These are phyloP conservation scores for Knufia petricola DNA, from an alignment of 2,329 filamentous ascomycete species.

Conservation along the genomic window DNA sequence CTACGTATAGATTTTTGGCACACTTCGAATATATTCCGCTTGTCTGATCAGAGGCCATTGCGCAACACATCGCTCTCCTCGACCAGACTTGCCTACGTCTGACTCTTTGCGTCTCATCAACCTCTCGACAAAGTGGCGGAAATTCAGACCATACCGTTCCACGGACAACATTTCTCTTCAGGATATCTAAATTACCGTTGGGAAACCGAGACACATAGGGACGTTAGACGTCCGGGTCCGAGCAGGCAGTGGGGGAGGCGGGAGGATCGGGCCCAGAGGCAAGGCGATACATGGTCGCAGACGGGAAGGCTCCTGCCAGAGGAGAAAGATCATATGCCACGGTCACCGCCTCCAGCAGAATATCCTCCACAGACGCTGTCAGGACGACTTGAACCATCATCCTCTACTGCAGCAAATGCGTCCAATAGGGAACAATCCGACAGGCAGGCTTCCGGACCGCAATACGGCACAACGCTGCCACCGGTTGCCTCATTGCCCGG, in stretches of 20 bases:
- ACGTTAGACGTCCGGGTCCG: not conserved
- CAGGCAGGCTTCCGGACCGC: not conserved
- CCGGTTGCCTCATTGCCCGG: conserved; percentile 5
- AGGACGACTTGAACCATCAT: not conserved
- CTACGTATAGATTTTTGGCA: not conserved
- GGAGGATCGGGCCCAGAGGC: conserved; percentile 2
- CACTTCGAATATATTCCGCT: not conserved
- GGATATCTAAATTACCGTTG: not conserved
- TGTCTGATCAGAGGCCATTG: not conserved
- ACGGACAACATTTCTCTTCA: not conserved
- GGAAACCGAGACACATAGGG: conserved; percentile 1
- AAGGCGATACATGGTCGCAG: conserved; percentile 3
- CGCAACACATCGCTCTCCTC: not conserved
- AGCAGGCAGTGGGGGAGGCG: conserved; percentile 9
- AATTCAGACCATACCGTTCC: conserved; percentile 1
- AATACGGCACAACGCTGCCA: conserved; percentile 1
- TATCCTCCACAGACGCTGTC: not conserved
- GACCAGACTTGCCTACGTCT: not conserved
- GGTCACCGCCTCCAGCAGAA: conserved; percentile 1
- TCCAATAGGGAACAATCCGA: not conserved
- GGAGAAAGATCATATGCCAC: conserved; percentile 6
- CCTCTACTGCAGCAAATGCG: not conserved
- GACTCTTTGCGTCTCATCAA: not conserved
- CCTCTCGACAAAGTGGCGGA: conserved; percentile 5
- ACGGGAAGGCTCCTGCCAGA: conserved; percentile 1